Conservation (phyloP, 179 eudicot species). For the Silene vulgaris region DNA sequence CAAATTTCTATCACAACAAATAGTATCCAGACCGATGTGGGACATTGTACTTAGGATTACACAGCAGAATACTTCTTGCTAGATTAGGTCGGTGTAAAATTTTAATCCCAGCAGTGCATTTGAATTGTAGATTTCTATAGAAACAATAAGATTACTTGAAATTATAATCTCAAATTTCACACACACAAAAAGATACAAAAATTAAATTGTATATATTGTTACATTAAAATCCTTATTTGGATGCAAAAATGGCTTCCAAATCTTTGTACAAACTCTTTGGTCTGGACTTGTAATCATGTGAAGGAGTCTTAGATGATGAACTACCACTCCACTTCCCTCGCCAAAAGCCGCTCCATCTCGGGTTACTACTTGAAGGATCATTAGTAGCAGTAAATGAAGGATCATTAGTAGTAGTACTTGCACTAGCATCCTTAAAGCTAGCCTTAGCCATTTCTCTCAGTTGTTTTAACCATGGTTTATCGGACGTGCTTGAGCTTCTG, state of each 20-base stretch:
- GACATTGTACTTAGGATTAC: no score
- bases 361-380: conserved; percentile 54
- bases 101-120: no score
- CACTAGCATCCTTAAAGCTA: conserved; percentile 51
- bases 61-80: no score
- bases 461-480: conserved; percentile 72
- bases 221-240: conserved; percentile 26
- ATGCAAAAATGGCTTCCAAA: conserved; percentile 84
- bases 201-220: not conserved
- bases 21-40: no score
- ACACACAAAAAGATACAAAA: no score
- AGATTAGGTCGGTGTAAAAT: no score
- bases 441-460: conserved; percentile 70
- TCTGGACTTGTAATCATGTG: conserved; percentile 53
- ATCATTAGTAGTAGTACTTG: conserved; percentile 30
- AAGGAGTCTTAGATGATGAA: conserved; percentile 52
- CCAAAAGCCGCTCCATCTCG: conserved; percentile 71
- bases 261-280: conserved; percentile 63
- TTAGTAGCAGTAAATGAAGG: conserved; percentile 39
- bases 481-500: conserved; percentile 45
- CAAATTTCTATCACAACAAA: no score
- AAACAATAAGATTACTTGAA: no score
- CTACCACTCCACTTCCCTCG: conserved; percentile 55
- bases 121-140: no score
- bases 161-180: no score